Percentiles rank a stretch among this genome's conserved stretches.
These are phyloP conservation scores for Fusarium irregulare DNA, from an alignment of 2,329 filamentous ascomycete genomes.

Conservation along the genomic window DNA sequence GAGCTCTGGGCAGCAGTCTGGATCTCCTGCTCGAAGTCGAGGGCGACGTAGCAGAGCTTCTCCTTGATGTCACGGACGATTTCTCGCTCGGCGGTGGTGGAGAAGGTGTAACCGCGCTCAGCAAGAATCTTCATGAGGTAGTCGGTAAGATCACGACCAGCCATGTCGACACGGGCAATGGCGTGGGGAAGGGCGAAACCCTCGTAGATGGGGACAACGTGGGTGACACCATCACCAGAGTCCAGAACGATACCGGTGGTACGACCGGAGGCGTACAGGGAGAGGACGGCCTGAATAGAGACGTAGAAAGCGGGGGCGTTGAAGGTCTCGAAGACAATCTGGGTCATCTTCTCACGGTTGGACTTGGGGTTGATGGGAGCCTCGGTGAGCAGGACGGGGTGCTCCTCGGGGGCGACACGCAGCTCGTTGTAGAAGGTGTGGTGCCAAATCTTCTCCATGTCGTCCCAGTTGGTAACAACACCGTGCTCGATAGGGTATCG, in stretches of 20 bases:
- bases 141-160: slow-evolving; percentile 99
- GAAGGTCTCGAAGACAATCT: slow-evolving; percentile 99
- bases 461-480: slow-evolving; percentile 99
- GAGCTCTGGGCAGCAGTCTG: slow-evolving; percentile 99
- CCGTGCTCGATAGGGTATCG: slow-evolving; percentile 99
- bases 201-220: slow-evolving; percentile 99
- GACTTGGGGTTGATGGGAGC: slow-evolving; percentile 99
- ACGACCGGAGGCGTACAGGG: slow-evolving; percentile 99
- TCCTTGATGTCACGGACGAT: slow-evolving; percentile 99
- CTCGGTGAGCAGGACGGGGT: slow-evolving; percentile 98
- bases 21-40: slow-evolving; percentile 99
- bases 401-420: slow-evolving; percentile 99
- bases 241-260: slow-evolving; percentile 99
- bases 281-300: slow-evolving; percentile 99
- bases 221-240: slow-evolving; percentile 99
- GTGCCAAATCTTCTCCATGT: slow-evolving; percentile 99
- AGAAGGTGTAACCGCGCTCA: slow-evolving; percentile 99
- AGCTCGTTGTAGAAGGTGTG: slow-evolving; percentile 99
- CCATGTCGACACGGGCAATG: slow-evolving; percentile 99
- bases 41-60: slow-evolving; percentile 99
- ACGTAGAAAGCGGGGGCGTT: slow-evolving; percentile 99
- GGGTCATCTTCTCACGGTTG: slow-evolving; percentile 99
- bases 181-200: slow-evolving; percentile 99
- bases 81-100: slow-evolving; percentile 99
- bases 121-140: slow-evolving; percentile 99